Percentiles rank a stretch among this genome's conserved stretches.
Evolutionary conservation across 129 eudicot species (phyloP).

Genomic region (Ambrosia trifida): DNA sequence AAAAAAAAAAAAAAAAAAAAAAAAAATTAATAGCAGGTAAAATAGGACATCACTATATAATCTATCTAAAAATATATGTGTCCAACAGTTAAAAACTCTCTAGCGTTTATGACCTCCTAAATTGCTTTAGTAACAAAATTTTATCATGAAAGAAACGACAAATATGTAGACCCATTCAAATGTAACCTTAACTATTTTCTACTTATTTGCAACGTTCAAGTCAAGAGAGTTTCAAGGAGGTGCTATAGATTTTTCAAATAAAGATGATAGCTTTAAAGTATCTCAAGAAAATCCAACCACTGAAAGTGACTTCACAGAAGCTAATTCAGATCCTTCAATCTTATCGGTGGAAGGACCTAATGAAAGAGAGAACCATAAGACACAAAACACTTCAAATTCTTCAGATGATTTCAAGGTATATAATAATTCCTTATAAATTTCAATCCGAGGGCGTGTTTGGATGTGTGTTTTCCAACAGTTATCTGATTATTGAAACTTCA

Average conservation of each 20-base stretch:
- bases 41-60: neutral
- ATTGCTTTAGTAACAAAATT: neutral
- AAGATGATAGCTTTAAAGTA: slow-evolving; percentile 29
- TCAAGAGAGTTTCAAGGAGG: slow-evolving; percentile 31
- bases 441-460: slow-evolving; percentile 1
- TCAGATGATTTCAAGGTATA: slow-evolving; percentile 33
- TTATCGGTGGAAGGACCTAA: slow-evolving; percentile 28
- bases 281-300: slow-evolving; percentile 28
- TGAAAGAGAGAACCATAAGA: slow-evolving; percentile 25
- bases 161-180: neutral
- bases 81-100: neutral
- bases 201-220: slow-evolving; percentile 36
- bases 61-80: neutral
- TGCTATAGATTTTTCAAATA: slow-evolving; percentile 23
- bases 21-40: slow-evolving; percentile 3
- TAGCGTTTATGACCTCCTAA: neutral
- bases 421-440: neutral
- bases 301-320: slow-evolving; percentile 22
- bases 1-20: too few species aligned
- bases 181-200: neutral
- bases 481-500: neutral
- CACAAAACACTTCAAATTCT: slow-evolving; percentile 2
- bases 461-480: slow-evolving; percentile 3
- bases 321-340: slow-evolving; percentile 29
- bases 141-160: neutral